Base-by-base conservation (phyloP, 306 rosid genomes). In the Oxytropis ochrocephala region DNA sequence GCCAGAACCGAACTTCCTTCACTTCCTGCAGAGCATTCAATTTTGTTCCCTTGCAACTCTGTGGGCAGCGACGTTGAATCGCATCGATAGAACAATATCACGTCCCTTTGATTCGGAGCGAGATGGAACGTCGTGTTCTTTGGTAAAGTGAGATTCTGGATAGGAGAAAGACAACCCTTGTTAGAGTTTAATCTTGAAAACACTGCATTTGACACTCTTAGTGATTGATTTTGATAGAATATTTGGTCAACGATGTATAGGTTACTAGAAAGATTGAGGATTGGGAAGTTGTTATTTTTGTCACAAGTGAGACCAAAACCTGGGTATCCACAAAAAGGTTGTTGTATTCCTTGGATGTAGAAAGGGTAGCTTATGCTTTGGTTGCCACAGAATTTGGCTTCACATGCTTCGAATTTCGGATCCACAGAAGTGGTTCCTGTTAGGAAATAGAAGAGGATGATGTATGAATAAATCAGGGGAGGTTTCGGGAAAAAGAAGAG, bases 281-380 rank as follows among this genome's bases (percentile, higher is more conserved):
- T 16, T 21, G 89, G 82, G 56, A 46, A 30, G 50, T 49, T 84
- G 8, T 0, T 33, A 17, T n/a, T n/a, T n/a, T 64, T 27, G 21
- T 24, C 9, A 69, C 96, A 87, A 14, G 72, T 18, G 55, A 90
- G 11, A 0, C 11, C 38, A 14, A 90, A 90, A 63, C 91, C 85
- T 1, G 88, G 89, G 67, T 44, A 83, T 0, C 96, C 96, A n/a
- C 93, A 83, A 13, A 36, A 82, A 11, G 72, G 0, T 14, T 50
- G 0, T 62, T 87, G 86, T 35, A 0, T 5, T 11, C 68, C 74
- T 7, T 9, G 0, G 8, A 83, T 80, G 79, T 58, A 80, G 44
- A 87, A 89, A 0, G 93, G 91, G 75, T 74, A 89, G n/a, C 14
- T 76, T 35, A 89, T 85, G 52, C n/a, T n/a, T n/a, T n/a, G n/a